Base-by-base conservation (phyloP, 2,329 filamentous ascomycete genomes). In the Akanthomyces muscarius region DNA sequence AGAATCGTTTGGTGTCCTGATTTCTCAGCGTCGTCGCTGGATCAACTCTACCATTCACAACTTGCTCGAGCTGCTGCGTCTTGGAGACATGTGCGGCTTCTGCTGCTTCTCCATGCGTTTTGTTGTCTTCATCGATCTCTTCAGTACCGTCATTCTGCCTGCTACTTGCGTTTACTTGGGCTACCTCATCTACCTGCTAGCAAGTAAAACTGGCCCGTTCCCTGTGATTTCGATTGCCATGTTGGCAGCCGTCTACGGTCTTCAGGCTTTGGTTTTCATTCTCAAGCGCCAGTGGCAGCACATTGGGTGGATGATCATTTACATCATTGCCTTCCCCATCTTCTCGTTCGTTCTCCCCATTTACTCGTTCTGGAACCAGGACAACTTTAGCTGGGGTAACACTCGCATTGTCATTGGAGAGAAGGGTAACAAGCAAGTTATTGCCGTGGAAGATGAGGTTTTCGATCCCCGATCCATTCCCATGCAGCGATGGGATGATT, bases 11-110 rank as follows among this genome's bases (percentile, higher is more conserved):
- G 90, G 88, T 71, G 92, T 99, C 70, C 79, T 99, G 69, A 82
- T 99, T 38, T 99, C 95, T n/a, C 95, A 99, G 75, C 89, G 95
- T 83, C 92, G 95, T 81, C 90, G 95, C 74, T 99, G 95, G 95
- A 99, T 99, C 76, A 99, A 99, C 79, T 98, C 95, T 1, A 99
- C 95, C 11, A 89, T 99, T 65, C 95, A 99, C 82, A 99, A 99
- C 74, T 77, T 99, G 72, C 90, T 89, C 30, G 95, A 99, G 75
- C 81, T 99, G 72, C 89, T 97, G 73, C 89, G 89, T 70, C 83
- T 99, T 53, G 89, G 93, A 75, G 92, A 99, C 71, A 89, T 99
- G 76, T 99, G 95, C 73, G 95, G 95, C 68, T 99, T 99, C 86
- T 99, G 95, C 80, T 97, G 91, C 78, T 98, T 98, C 82, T 92